phyloP scores from a whole-genome alignment of 805 yeast species.

The Starmera quercuum region DNA sequence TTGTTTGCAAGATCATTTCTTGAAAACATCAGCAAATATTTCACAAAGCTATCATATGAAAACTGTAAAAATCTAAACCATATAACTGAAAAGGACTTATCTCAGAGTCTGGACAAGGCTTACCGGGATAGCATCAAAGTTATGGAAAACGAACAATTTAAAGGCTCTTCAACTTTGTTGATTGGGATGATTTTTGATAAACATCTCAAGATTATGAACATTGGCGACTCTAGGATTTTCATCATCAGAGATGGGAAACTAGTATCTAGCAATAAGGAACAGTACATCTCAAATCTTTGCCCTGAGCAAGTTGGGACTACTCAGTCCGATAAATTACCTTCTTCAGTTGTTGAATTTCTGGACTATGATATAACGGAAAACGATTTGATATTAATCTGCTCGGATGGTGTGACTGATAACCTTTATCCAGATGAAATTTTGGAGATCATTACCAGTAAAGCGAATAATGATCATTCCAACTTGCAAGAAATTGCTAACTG shows the following conservation, averaged over 20 bases:
- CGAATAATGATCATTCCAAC: conserved; percentile 20
- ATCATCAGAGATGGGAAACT: conserved; percentile 40
- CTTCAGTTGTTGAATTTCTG: conserved; percentile 39
- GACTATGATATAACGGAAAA: conserved; percentile 30
- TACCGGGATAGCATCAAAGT: conserved; percentile 39
- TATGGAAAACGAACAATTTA: conserved; percentile 39
- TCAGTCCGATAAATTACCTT: conserved; percentile 32
- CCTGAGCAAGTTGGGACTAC: conserved; percentile 52
- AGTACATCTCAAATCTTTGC: conserved; percentile 36
- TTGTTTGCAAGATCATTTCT: conserved; percentile 46
- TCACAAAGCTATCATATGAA: conserved; percentile 17
- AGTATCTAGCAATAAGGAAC: conserved; percentile 36
- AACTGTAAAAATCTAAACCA: conserved; percentile 25
- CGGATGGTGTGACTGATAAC: conserved; percentile 50
- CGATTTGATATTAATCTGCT: conserved; percentile 39
- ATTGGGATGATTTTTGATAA: conserved; percentile 42
- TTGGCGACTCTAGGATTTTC: conserved; percentile 44
- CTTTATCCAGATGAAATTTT: conserved; percentile 40
- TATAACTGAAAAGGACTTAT: conserved; percentile 34
- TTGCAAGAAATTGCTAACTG: conserved; percentile 32
- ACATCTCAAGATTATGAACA: conserved; percentile 37
- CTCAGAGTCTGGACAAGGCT: conserved; percentile 37
- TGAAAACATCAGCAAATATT: conserved; percentile 37
- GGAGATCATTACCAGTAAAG: conserved; percentile 20
- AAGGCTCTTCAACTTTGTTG: conserved; percentile 43